These are phyloP conservation scores for Abrus precatorius DNA, from an alignment of 306 rosid genomes.

Conservation along the genomic window DNA sequence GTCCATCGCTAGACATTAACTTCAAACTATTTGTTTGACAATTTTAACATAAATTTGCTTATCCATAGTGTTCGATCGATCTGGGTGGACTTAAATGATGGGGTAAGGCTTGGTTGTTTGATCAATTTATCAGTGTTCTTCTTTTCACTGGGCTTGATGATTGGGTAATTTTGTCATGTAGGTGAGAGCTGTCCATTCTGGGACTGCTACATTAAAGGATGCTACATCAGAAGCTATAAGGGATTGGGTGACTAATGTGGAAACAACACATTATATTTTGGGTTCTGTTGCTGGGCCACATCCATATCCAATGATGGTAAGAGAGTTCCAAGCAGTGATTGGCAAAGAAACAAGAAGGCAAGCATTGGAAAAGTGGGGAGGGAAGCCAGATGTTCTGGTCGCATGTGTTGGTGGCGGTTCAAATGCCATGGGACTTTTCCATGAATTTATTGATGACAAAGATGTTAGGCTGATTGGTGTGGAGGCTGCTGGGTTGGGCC, in stretches of 20 bases:
- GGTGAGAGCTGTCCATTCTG: constrained; percentile 91
- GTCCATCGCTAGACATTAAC: neutral
- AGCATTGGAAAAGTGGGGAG: constrained; percentile 96
- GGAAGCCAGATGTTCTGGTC: constrained; percentile 83
- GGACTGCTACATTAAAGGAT: constrained; percentile 92
- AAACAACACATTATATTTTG: constrained; percentile 93
- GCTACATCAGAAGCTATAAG: constrained; percentile 98
- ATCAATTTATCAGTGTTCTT: neutral
- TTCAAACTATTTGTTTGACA: constrained; percentile 2
- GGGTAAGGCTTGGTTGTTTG: neutral
- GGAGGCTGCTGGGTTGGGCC: constrained; percentile 93
- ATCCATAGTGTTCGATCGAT: neutral
- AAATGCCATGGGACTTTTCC: constrained; percentile 95
- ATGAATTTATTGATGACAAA: constrained; percentile 80
- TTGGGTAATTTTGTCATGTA: constrained; percentile 42
- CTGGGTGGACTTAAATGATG: neutral
- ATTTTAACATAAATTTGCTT: constrained; percentile 16
- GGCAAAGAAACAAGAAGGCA: constrained; percentile 94
- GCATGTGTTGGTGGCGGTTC: constrained; percentile 99
- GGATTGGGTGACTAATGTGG: constrained; percentile 98
- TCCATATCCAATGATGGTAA: constrained; percentile 97
- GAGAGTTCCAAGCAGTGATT: constrained; percentile 93
- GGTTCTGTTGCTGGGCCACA: constrained; percentile 97
- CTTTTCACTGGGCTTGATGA: constrained; percentile 6
- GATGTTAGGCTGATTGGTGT: constrained; percentile 86